Base-by-base conservation (phyloP, 768 basidiomycete genomes). In the Neoboletus brunneissimus region DNA sequence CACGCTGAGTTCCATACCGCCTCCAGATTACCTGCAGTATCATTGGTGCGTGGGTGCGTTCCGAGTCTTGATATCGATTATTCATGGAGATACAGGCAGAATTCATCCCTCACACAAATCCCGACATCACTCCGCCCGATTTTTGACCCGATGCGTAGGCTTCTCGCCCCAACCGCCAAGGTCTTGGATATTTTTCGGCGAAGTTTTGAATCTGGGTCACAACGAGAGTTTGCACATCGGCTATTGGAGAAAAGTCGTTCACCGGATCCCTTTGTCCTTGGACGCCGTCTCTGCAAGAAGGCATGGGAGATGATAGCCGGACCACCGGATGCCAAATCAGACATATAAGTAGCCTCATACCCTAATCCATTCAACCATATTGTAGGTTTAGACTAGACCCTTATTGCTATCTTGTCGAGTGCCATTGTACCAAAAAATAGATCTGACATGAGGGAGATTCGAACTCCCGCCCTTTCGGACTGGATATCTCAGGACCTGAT, bases 231-330 rank as follows among this genome's bases (percentile, higher is more conserved):
- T 64, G 84, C 79, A 3, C 63, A 63, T 31, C 81, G 82, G 4
- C 70, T 85, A 16, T 83, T 82, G 80, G 82, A 86, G 65, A 89
- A 86, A 66, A 81, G 86, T 18, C 77, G 74, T 71, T 81, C 83
- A 1, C 75, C 77, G 13, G 85, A 89, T 51, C 89, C 89, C 0
- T 82, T 71, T 44, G 60, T 67, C 46, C 71, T 80, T 9, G 77
- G 72, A 13, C 66, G 69, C n/a, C 76, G 71, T n/a, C 73, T 73
- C 6, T 70, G 70, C 58, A 65, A 68, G 55, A 69, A 71, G 60
- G 72, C 75, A 67, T 77, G 76, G 77, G 70, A 74, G 63, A 67
- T 70, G 56, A 68, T 70, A 54, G 65, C 69, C 27, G 68, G 68
- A 18, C 68, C 68, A 41, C 66, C 68, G 48, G 68, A 66, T 29